These are phyloP conservation scores for Ilyonectria robusta DNA, from an alignment of 2,329 filamentous ascomycete genomes.

Conservation along the genomic window DNA sequence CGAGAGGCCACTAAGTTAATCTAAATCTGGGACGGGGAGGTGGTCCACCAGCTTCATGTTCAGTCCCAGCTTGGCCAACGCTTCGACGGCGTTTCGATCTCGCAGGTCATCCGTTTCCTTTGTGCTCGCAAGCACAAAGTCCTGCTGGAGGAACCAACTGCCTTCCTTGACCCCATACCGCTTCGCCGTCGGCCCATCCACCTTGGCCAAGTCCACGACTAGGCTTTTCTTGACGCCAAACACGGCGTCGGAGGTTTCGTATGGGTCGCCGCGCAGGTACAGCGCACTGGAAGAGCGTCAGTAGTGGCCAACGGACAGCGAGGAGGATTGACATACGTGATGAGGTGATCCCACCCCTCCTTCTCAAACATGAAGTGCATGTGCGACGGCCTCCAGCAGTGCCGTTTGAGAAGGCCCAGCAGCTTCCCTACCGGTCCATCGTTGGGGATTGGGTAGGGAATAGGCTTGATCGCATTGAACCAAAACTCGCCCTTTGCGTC, in stretches of 20 bases:
- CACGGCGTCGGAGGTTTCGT: conserved; percentile 86
- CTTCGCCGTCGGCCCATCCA: conserved; percentile 1
- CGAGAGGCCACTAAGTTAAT: conserved; percentile 41
- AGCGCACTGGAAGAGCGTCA: conserved; percentile 70
- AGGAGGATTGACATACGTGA: conserved; percentile 16
- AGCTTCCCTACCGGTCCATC: conserved; percentile 87
- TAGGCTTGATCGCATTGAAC: conserved; percentile 88
- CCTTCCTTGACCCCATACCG: conserved; percentile 6
- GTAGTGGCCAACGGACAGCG: neutral
- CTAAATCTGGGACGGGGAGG: conserved; percentile 3
- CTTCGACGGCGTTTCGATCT: conserved; percentile 17
- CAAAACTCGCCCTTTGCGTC: conserved; percentile 65
- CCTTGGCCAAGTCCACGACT: conserved; percentile 68
- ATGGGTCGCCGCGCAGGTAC: conserved; percentile 83
- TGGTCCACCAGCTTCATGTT: conserved; percentile 3
- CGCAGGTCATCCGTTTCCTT: conserved; percentile 8
- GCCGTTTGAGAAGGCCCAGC: conserved; percentile 73
- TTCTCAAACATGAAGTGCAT: conserved; percentile 88
- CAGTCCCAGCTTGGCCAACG: conserved; percentile 11
- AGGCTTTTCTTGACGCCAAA: conserved; percentile 89
- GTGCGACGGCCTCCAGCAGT: conserved; percentile 83
- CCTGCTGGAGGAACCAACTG: neutral
- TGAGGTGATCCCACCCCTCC: conserved; percentile 16
- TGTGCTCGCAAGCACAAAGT: conserved; percentile 21
- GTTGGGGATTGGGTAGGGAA: conserved; percentile 86